Evolutionary conservation across 257 asterid species (phyloP).

Genomic region (Coffea canephora): DNA sequence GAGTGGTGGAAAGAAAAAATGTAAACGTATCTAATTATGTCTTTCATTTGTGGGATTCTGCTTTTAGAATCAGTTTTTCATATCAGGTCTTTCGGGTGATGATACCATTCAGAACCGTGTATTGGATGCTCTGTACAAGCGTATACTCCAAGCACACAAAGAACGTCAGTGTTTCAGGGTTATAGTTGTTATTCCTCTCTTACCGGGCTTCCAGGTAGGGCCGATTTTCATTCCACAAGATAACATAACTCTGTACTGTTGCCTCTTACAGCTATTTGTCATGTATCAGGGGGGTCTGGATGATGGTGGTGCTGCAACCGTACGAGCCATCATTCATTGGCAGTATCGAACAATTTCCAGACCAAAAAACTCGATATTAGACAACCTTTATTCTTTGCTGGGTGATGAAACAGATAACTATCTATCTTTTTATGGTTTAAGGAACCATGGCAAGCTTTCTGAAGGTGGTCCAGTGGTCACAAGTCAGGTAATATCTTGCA

Average conservation of each 20-base stretch:
- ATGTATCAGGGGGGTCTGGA: conserved; percentile 80
- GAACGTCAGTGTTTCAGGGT: conserved; percentile 87
- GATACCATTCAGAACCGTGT: conserved; percentile 81
- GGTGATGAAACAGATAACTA: conserved; percentile 80
- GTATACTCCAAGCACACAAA: conserved; percentile 77
- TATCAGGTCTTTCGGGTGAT: conserved; percentile 90
- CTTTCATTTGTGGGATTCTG: conserved; percentile 21
- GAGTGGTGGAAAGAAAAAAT: too few species aligned
- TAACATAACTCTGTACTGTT: too few species aligned
- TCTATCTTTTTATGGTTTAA: conserved; percentile 81
- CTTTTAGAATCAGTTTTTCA: conserved; percentile 93
- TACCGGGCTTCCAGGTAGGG: conserved; percentile 93
- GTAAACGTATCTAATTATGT: conserved; percentile 10
- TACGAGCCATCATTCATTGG: conserved; percentile 98
- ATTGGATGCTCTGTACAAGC: conserved; percentile 67
- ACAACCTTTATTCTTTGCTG: conserved; percentile 58
- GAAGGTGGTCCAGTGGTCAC: conserved; percentile 84
- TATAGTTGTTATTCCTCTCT: conserved; percentile 88
- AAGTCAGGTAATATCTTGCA: conserved; percentile 60
- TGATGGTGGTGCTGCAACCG: conserved; percentile 98
- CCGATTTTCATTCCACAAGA: background rate
- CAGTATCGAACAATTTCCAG: conserved; percentile 85
- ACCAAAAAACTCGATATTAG: conserved; percentile 74
- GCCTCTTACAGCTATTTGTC: too few species aligned
- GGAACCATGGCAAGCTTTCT: conserved; percentile 72